These are phyloP conservation scores for Karstenula rhodostoma DNA, from an alignment of 2,329 filamentous ascomycete species.

Conservation along the genomic window DNA sequence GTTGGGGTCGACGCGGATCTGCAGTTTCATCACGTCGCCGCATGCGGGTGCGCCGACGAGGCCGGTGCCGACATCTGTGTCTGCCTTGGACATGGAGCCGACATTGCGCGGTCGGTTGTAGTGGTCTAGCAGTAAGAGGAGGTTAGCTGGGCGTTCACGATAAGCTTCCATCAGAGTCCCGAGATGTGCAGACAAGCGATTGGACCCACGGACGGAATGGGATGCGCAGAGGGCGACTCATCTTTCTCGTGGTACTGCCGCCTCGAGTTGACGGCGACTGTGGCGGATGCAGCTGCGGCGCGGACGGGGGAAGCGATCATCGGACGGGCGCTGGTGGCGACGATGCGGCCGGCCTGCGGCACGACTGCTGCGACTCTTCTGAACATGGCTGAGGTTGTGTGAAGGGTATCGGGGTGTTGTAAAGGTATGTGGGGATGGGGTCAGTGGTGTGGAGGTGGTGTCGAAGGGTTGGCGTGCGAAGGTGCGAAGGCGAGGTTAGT, in stretches of 20 bases:
- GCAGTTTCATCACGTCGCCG: slow-evolving; percentile 92
- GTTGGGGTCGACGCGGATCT: slow-evolving; percentile 89
- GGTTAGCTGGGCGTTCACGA: slow-evolving; percentile 49
- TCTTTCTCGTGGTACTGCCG: slow-evolving; percentile 73
- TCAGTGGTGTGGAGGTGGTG: slow-evolving; percentile 22
- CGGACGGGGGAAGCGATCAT: slow-evolving; percentile 57
- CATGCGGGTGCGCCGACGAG: slow-evolving; percentile 91
- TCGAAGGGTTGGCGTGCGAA: slow-evolving; percentile 26
- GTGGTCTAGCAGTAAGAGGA: slow-evolving; percentile 73
- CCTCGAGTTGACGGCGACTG: slow-evolving; percentile 49
- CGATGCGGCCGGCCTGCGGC: slow-evolving; percentile 61
- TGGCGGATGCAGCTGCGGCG: slow-evolving; percentile 53
- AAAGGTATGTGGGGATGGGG: slow-evolving; percentile 18
- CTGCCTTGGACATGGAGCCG: slow-evolving; percentile 79
- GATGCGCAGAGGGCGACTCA: slow-evolving; percentile 49
- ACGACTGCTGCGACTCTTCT: slow-evolving; percentile 63
- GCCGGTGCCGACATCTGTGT: slow-evolving; percentile 85
- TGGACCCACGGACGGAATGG: slow-evolving; percentile 5
- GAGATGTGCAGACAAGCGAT: slow-evolving; percentile 6
- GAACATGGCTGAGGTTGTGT: slow-evolving; percentile 59
- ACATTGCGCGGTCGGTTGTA: slow-evolving; percentile 83
- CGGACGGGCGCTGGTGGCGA: slow-evolving; percentile 59
- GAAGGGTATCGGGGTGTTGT: slow-evolving; percentile 21
- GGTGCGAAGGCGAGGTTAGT: slow-evolving; percentile 27
- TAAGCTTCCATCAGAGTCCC: background rate